These are phyloP conservation scores for Ophiostoma perfectum DNA, from an alignment of 2,329 filamentous ascomycete species.

Conservation along the genomic window DNA sequence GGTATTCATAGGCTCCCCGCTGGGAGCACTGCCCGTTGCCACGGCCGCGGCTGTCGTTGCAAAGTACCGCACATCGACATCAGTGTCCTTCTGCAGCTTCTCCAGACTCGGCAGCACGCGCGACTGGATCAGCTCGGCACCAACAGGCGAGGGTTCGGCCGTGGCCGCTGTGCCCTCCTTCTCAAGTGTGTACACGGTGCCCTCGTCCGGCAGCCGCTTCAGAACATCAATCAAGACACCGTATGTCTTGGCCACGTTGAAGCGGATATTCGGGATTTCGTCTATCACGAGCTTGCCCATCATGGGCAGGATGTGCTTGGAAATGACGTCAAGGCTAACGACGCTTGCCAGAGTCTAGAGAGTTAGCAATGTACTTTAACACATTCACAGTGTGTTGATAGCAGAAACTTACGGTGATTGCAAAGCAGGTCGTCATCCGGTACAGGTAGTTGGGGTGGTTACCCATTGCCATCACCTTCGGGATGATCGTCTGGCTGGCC, in stretches of 20 bases:
- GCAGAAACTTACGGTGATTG: conserved; percentile 48
- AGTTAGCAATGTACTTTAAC: conserved; percentile 28
- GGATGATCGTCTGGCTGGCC: conserved; percentile 95
- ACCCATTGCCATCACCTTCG: conserved; percentile 98
- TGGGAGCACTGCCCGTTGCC: conserved; percentile 52
- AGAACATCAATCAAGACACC: conserved; percentile 84
- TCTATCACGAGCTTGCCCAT: conserved; percentile 89
- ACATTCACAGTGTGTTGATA: background rate
- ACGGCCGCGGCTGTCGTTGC: conserved; percentile 77
- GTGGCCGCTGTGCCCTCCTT: conserved; percentile 61
- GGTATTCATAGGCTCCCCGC: conserved; percentile 48
- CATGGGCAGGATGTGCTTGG: conserved; percentile 89
- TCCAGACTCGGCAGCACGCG: conserved; percentile 83
- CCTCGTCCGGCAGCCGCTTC: conserved; percentile 81
- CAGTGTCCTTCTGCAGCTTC: conserved; percentile 94
- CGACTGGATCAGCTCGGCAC: conserved; percentile 75
- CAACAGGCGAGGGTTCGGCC: conserved; percentile 61
- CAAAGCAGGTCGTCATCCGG: conserved; percentile 99
- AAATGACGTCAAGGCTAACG: conserved; percentile 88
- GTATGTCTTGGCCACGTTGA: conserved; percentile 99
- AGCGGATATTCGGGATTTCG: conserved; percentile 97
- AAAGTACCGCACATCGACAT: conserved; percentile 97
- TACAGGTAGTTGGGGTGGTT: conserved; percentile 98
- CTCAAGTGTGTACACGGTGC: conserved; percentile 78
- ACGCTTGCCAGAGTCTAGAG: conserved; percentile 83